These are phyloP conservation scores for Paecilomyces fulvus DNA, from an alignment of 2,329 filamentous ascomycete species.

Conservation along the genomic window DNA sequence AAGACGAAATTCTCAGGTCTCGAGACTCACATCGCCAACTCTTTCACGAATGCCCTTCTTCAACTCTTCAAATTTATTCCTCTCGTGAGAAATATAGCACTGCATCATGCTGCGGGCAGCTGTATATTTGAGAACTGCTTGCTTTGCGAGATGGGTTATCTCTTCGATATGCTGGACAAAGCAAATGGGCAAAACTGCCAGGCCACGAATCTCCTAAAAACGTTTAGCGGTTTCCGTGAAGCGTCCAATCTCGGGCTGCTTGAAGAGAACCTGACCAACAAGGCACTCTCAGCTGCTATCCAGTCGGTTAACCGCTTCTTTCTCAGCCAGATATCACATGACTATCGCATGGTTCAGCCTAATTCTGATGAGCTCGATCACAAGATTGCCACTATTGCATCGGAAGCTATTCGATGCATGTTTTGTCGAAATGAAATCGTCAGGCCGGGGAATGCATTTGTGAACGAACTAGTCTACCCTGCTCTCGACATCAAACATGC, in stretches of 20 bases:
- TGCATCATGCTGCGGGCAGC: constrained; percentile 78
- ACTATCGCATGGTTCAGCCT: constrained; percentile 62
- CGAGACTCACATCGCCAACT: constrained; percentile 94
- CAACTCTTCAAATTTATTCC: constrained; percentile 91
- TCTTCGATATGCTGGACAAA: constrained; percentile 98
- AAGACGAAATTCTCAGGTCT: constrained; percentile 84
- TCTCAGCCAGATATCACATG: constrained; percentile 67
- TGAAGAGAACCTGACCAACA: constrained; percentile 70
- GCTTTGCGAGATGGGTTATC: constrained; percentile 85
- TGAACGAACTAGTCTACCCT: constrained; percentile 81
- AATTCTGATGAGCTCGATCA: constrained; percentile 61
- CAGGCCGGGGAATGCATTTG: constrained; percentile 66
- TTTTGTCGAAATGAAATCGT: constrained; percentile 82
- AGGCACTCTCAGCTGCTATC: constrained; percentile 69
- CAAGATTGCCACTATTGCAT: constrained; percentile 40
- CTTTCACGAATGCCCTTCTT: constrained; percentile 85
- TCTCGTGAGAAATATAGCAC: constrained; percentile 73
- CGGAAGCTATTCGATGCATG: constrained; percentile 64
- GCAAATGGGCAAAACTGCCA: constrained; percentile 90
- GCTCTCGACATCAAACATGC: constrained; percentile 44
- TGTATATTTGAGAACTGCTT: constrained; percentile 79
- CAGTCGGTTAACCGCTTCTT: constrained; percentile 82
- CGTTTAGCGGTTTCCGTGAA: constrained; percentile 74
- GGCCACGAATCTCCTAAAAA: constrained; percentile 87
- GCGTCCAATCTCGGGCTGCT: constrained; percentile 69